Evolutionary conservation across 768 basidiomycete species (phyloP), one percentile per base, ranked within the genome.

Genomic region (Suillus tomentosus): DNA sequence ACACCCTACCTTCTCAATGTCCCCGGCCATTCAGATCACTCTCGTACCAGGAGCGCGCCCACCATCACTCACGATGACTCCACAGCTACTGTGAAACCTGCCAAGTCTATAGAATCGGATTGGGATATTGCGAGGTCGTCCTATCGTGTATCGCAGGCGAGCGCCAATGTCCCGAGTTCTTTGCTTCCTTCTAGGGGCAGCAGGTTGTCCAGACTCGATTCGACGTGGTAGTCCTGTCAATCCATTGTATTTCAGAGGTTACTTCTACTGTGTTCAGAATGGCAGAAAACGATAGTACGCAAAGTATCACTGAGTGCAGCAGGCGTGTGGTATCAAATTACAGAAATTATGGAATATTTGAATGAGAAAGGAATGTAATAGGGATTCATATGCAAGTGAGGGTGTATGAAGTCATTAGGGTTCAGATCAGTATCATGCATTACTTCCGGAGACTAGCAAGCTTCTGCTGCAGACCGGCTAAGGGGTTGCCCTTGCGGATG

Each of bases 401-500:
- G 39, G 56, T 42, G 55, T 37, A 39, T 58, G 1, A 40, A 40
- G 39, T 57, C 39, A 57, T 58, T 58, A 58, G 7, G 31, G 24
- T 58, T 31, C 17, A 11, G 3, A 42, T 42, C 5, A 42, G 40
- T 10, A 42, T 19, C 10, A 42, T 31, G 24, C 27, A 27, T 42
- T 42, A 58, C 40, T 58, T 58, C 39, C 40, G 27, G 17, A 42
- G 57, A 58, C 39, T 42, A 42, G 57, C 57, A 6, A 58, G 24
- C 27, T 58, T 58, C 40, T 58, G 39, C 24, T 58, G 57, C 40
- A 58, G 24, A 43, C 24, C 22, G 19, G 57, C 31, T 22, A 64
- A n/a, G 15, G 57, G 47, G 17, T 64, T 73, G 62, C 51, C 65
- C 57, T 13, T 68, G 40, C 67, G 68, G 61, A 79, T 69, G 60